Evolutionary conservation across 2,329 filamentous ascomycete species (phyloP), one percentile per base, ranked within the genome.

Genomic region (Venturia carpophila): DNA sequence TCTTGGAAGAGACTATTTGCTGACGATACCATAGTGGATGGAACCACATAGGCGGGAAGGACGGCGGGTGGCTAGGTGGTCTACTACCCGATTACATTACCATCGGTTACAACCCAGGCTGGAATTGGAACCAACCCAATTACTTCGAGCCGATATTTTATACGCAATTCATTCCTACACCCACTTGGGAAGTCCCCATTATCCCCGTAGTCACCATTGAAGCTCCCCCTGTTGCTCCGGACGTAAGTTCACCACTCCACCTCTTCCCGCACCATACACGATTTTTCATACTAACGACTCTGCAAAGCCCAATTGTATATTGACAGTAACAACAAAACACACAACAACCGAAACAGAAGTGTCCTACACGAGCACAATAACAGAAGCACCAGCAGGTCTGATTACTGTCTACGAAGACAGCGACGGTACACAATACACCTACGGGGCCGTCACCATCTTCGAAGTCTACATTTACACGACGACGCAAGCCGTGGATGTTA

Each of bases 381-480:
- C 60, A 5, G 39, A 47, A 27, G 60, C 60, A 13, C 60, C 60
- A 10, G 60, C 47, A 15, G 60, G 60, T 19, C n/a, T 19, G 7
- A 17, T 63, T 1, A 63, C 60, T 1, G 60, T 63, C 17, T 63
- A 42, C 19, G 19, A 43, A 11, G 60, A 42, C 19, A 19, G 21
- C 17, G 60, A 63, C 19, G 43, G 43, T 9, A 11, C 10, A 5
- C 34, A 34, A 34, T 39, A 37, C 15, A 63, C 60, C 17, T 63
- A 34, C n/a, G 60, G 60, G 13, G 60, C 60, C 19, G 47, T 2
- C 42, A 63, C 60, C 2, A 15, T 63, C 39, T 63, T 45, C n/a
- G 60, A 63, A n/a, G 60, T 63, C 9, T 63, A 63, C 19, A 45
- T 63, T 15, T 63, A 63, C 21, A 63, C 60, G 7, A 63, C 60